A percentile compares a stretch with the other conserved stretches of the same genome.
phyloP scores from a whole-genome alignment of 2,329 filamentous ascomycete species.

The Fusarium devonianum region DNA sequence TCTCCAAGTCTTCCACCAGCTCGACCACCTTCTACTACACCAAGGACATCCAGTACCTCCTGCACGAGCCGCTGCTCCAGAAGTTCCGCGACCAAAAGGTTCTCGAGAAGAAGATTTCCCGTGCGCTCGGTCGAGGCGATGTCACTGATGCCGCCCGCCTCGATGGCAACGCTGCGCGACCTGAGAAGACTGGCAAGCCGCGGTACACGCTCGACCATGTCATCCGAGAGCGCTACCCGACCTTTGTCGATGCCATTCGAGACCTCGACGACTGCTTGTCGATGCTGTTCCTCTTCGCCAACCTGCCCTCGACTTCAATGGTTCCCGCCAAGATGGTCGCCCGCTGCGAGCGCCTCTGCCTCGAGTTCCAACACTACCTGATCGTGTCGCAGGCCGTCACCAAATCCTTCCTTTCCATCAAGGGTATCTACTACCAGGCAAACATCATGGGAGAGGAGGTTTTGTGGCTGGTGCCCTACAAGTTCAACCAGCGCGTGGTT shows the following conservation, averaged over 20 bases:
- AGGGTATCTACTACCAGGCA: conserved; percentile 99
- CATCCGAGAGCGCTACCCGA: conserved; percentile 97
- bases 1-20: conserved; percentile 85
- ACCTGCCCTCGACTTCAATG: conserved; percentile 86
- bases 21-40: conserved; percentile 92
- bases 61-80: conserved; percentile 91
- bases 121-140: conserved; percentile 90
- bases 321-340: conserved; percentile 96
- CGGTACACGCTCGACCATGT: conserved; percentile 94
- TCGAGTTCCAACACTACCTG: conserved; percentile 98
- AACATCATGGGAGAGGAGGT: conserved; percentile 97
- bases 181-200: conserved; percentile 90
- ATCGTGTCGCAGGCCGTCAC: conserved; percentile 90
- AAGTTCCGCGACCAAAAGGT: conserved; percentile 98
- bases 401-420: conserved; percentile 98
- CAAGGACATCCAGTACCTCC: conserved; percentile 97
- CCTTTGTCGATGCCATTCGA: conserved; percentile 90
- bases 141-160: conserved; percentile 85
- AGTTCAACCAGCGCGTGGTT: conserved; percentile 93
- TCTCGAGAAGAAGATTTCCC: conserved; percentile 96
- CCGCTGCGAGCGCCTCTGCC: conserved; percentile 88
- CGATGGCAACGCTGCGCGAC: conserved; percentile 83
- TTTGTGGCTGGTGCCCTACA: conserved; percentile 96
- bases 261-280: conserved; percentile 97
- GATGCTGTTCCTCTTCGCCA: conserved; percentile 97